phyloP scores from a whole-genome alignment of 2,329 filamentous ascomycete genomes.

The Zasmidium cellare region DNA sequence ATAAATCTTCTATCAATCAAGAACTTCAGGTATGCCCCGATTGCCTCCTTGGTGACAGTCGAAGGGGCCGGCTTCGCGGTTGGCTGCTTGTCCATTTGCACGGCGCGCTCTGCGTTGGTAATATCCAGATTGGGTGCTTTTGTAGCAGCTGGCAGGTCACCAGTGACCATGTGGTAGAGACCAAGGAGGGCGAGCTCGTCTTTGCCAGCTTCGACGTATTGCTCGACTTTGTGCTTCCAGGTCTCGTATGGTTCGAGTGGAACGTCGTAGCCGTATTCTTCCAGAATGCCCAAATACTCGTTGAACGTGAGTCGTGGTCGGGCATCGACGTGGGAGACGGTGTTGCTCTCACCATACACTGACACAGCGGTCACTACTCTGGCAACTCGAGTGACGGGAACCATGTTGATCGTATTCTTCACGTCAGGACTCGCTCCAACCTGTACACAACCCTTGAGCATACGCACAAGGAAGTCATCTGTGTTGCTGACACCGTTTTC shows the following conservation, averaged over 20 bases:
- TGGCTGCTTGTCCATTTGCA: conserved; percentile 57
- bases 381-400: conserved; percentile 82
- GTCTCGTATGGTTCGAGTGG: conserved; percentile 66
- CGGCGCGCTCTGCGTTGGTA: conserved; percentile 62
- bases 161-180: conserved; percentile 71
- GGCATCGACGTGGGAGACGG: conserved; percentile 74
- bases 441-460: conserved; percentile 86
- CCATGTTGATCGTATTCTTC: conserved; percentile 82
- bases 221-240: conserved; percentile 68
- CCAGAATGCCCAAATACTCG: conserved; percentile 70
- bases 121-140: conserved; percentile 75
- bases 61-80: conserved; percentile 47
- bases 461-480: conserved; percentile 86
- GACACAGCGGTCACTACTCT: conserved; percentile 75
- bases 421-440: conserved; percentile 72
- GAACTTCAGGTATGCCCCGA: conserved; percentile 66
- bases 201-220: conserved; percentile 64
- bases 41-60: conserved; percentile 59
- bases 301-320: conserved; percentile 78
- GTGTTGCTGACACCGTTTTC: conserved; percentile 71
- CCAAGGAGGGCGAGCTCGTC: conserved; percentile 74
- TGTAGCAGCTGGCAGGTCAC: conserved; percentile 68
- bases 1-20: conserved; percentile 65
- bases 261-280: conserved; percentile 71
- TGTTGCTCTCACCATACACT: conserved; percentile 53